These are phyloP conservation scores for Neotropicomus parvogracilis DNA, from an alignment of 1,284 basidiomycete genomes.

Conservation along the genomic window DNA sequence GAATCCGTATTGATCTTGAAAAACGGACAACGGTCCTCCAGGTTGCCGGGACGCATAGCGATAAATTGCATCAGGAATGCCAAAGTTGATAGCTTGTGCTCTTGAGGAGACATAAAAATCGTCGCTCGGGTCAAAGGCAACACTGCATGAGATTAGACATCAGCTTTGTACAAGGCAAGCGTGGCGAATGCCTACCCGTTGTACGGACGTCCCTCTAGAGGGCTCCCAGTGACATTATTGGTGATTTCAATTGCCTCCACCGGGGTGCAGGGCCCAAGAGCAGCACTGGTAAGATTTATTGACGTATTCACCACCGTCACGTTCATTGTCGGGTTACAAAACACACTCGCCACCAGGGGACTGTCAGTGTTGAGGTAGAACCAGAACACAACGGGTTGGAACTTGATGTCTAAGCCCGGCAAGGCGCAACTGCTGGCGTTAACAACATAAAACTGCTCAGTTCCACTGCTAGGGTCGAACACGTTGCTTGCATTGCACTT, in stretches of 20 bases:
- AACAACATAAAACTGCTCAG: constrained; percentile 47
- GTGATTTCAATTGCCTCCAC: constrained; percentile 29
- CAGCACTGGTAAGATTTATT: constrained; percentile 42
- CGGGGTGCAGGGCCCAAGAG: constrained; percentile 37
- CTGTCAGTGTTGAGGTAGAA: constrained; percentile 39
- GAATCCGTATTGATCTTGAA: constrained; percentile 48
- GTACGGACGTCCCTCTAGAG: constrained; percentile 44
- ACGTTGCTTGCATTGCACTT: constrained; percentile 41
- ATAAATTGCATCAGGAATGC: constrained; percentile 56
- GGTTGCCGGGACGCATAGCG: constrained; percentile 41
- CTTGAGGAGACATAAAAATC: constrained; percentile 49
- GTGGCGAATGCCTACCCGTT: constrained; percentile 45
- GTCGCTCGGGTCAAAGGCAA: constrained; percentile 41
- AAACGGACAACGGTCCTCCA: constrained; percentile 41
- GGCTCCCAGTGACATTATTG: constrained; percentile 51
- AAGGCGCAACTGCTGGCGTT: constrained; percentile 39
- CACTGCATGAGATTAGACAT: constrained; percentile 30
- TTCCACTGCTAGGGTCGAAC: constrained; percentile 39
- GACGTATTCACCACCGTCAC: constrained; percentile 43
- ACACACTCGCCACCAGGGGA: constrained; percentile 46
- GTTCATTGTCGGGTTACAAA: constrained; percentile 51
- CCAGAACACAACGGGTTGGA: constrained; percentile 65
- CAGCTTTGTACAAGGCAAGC: background rate
- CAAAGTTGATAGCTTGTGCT: constrained; percentile 42
- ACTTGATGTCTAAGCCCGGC: constrained; percentile 33